phyloP scores from a whole-genome alignment of 139 green algal genomes.

The Eudorina sp. region DNA sequence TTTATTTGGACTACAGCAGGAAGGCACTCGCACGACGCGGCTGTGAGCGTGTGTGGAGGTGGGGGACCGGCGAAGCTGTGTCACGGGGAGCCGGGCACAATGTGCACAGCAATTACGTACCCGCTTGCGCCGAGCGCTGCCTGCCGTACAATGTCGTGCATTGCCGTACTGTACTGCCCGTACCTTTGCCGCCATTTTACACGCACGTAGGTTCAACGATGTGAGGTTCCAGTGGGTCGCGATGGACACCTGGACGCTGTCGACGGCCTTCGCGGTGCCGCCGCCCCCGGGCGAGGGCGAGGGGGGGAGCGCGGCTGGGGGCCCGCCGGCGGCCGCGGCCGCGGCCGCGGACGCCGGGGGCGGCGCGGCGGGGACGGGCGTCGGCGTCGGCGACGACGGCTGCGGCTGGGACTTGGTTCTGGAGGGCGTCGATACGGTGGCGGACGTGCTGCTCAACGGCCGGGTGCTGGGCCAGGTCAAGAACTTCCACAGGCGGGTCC shows the following conservation, averaged over 20 bases:
- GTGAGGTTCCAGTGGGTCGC: slow-evolving; percentile 66
- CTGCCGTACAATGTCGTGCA: too few species aligned
- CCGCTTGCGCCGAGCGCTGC: too few species aligned
- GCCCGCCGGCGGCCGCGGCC: background rate
- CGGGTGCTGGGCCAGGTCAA: background rate
- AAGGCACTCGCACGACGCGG: too few species aligned
- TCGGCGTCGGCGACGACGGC: background rate
- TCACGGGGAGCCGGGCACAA: too few species aligned
- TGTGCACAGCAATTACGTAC: too few species aligned
- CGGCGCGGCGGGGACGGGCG: too few species aligned
- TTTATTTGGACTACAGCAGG: too few species aligned
- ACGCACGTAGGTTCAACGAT: slow-evolving; percentile 71
- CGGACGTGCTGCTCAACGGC: slow-evolving; percentile 68
- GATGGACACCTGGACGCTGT: slow-evolving; percentile 75
- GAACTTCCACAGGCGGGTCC: slow-evolving; percentile 23
- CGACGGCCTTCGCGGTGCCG: slow-evolving; percentile 51
- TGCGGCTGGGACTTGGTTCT: slow-evolving; percentile 58
- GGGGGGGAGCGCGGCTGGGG: too few species aligned
- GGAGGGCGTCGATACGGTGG: slow-evolving; percentile 64
- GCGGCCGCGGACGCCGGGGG: background rate
- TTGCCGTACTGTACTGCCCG: background rate
- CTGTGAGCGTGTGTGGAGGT: too few species aligned
- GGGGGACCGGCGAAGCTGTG: too few species aligned
- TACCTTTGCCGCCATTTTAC: background rate
- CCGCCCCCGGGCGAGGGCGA: too few species aligned